Evolutionary conservation across 106 monocot species (phyloP), one percentile per base, ranked within the genome.

Genomic region (Vanilla planifolia): DNA sequence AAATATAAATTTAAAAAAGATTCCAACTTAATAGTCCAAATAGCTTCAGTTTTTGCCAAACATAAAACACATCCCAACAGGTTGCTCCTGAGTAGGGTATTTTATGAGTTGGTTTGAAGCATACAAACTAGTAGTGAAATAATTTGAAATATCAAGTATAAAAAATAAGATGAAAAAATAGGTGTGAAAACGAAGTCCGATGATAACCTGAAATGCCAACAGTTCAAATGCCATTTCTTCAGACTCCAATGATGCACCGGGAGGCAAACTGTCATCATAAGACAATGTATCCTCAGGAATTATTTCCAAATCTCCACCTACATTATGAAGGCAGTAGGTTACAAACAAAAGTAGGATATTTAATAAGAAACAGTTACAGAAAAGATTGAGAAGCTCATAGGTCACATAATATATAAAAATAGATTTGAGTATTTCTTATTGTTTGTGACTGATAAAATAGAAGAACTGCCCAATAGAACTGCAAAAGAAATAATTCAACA

Each of bases 201-300:
- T 16, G 48, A 65, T 64, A 64, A 85, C 91, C 91, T 79, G 67
- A 71, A 69, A 63, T 51, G 63, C 71, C 32, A 77, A 85, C 53
- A 28, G 51, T 44, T 73, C 73, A 57, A 61, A 78, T 17, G 44
- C 43, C 42, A 72, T 48, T 25, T 69, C 43, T 57, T 71, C 83
- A 48, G 41, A 44, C 11, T 80, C 74, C 34, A 65, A 60, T 15
- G 77, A 65, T 66, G 44, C 71, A 62, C 32, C 24, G 51, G 61
- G 55, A 47, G 57, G 41, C 37, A 77, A 19, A 59, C 48, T 65
- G 60, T 67, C 77, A 66, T 63, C 55, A 36, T 33, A 24, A 33
- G 37, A 57, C 15, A 50, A 44, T 34, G 37, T 63, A n/a, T 71
- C 66, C 22, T 43, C 39, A 43, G 61, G 11, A 51, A 20, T 16